Conservation (phyloP, 768 basidiomycete species). For the Hortiboletus flavorubellus region DNA sequence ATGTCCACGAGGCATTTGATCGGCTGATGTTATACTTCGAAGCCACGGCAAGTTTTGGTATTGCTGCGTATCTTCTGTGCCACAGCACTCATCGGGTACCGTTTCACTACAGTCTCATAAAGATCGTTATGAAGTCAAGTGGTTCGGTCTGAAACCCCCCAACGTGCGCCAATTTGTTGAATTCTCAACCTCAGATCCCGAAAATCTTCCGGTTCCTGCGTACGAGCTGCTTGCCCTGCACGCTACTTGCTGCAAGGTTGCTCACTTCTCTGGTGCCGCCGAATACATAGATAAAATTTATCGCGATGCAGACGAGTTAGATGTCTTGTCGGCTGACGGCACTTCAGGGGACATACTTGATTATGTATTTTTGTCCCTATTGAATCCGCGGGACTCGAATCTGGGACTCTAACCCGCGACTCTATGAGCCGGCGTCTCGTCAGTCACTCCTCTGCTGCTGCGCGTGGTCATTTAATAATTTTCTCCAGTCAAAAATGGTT, state of each 20-base stretch:
- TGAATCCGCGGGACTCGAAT: not conserved
- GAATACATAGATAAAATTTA: slow-evolving; percentile 16
- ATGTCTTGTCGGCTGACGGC: slow-evolving; percentile 2
- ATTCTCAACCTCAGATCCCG: slow-evolving; percentile 4
- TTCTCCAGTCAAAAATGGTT: not conserved
- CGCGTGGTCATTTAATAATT: not conserved
- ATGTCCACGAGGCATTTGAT: slow-evolving; percentile 2
- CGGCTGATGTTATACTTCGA: slow-evolving; percentile 4
- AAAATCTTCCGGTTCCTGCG: slow-evolving; percentile 13
- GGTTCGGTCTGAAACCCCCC: not conserved
- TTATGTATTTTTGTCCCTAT: not conserved
- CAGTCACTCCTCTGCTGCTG: not conserved
- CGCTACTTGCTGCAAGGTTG: slow-evolving; percentile 24
- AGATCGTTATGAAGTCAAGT: slow-evolving; percentile 7
- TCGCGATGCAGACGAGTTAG: slow-evolving; percentile 2
- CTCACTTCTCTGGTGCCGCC: slow-evolving; percentile 23
- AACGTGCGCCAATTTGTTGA: not conserved
- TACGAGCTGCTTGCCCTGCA: slow-evolving; percentile 17
- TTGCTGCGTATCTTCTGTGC: not conserved
- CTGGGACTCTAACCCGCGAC: not conserved
- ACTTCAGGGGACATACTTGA: not conserved
- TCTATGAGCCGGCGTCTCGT: not conserved
- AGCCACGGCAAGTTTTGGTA: not conserved
- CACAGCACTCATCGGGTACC: not conserved
- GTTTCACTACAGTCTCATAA: not conserved